Evolutionary conservation across 2,329 filamentous ascomycete species (phyloP).

Genomic region (Diaporthe nobilis): DNA sequence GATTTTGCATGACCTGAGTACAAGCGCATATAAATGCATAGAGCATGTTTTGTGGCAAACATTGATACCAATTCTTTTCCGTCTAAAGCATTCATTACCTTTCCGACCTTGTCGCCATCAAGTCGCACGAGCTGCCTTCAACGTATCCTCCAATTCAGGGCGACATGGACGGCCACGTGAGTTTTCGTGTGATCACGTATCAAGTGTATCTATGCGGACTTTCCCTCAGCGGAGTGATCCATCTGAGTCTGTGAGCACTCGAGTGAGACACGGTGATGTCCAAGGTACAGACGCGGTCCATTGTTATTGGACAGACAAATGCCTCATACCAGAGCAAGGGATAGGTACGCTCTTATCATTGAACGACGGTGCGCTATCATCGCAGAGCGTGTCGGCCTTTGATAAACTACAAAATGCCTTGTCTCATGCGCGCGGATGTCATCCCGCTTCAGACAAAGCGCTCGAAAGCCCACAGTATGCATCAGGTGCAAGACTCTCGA

Average conservation of each 20-base stretch:
- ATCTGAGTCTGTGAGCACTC: background rate
- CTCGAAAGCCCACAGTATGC: background rate
- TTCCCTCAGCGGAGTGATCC: background rate
- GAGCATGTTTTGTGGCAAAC: background rate
- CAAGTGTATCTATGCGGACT: too few relatives aligned
- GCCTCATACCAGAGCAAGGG: conserved; percentile 4
- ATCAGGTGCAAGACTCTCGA: background rate
- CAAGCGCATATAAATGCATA: background rate
- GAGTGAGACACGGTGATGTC: background rate
- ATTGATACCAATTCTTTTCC: background rate
- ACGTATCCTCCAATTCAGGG: background rate
- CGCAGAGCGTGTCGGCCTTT: background rate
- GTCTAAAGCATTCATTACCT: too few relatives aligned
- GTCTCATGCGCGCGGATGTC: background rate
- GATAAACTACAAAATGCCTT: background rate
- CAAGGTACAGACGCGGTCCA: background rate
- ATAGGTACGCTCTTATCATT: background rate
- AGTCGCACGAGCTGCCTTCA: background rate
- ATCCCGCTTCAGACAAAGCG: background rate
- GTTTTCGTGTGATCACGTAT: background rate
- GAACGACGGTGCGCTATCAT: background rate
- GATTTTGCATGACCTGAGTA: background rate
- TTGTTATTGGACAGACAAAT: conserved; percentile 9
- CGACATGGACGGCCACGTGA: background rate
- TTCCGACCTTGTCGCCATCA: background rate